Conservation (phyloP, 768 basidiomycete genomes). For the Hypholoma sublateritium region DNA sequence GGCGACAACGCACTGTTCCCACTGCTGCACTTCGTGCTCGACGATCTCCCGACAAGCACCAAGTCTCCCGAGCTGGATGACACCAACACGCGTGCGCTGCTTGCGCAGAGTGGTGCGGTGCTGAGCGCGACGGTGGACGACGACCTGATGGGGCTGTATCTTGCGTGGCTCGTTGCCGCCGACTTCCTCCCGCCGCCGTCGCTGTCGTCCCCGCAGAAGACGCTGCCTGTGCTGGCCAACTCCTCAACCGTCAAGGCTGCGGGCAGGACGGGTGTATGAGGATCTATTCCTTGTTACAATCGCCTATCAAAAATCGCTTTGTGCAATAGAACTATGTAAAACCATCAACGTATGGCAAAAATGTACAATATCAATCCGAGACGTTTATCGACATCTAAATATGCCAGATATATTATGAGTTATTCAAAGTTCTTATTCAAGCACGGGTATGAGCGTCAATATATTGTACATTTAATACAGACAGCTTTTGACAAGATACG, state of each 20-base stretch:
- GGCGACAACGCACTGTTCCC: constrained; percentile 99
- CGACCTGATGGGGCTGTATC: constrained; percentile 78
- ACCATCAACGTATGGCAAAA: not conserved
- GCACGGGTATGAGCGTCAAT: no score
- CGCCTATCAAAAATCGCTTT: not conserved
- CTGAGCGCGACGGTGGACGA: constrained; percentile 67
- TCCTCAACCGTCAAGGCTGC: constrained; percentile 54
- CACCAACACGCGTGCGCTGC: constrained; percentile 70
- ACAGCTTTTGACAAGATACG: no score
- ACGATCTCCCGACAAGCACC: constrained; percentile 95
- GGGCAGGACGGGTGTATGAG: constrained; percentile 61
- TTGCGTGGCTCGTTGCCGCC: constrained; percentile 89
- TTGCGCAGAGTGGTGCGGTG: constrained; percentile 40
- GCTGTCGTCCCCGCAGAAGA: constrained; percentile 33
- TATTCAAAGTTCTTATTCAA: no score
- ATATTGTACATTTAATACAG: no score
- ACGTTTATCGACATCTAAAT: not conserved
- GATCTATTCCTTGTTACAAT: not conserved
- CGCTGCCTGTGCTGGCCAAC: constrained; percentile 47
- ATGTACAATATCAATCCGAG: not conserved
- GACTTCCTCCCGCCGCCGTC: constrained; percentile 72
- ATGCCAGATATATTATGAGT: no score
- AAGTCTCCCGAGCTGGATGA: constrained; percentile 92
- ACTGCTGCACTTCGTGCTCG: constrained; percentile 93
- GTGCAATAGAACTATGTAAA: not conserved